Percentiles rank a stretch among this genome's conserved stretches.
Evolutionary conservation across 2,329 filamentous ascomycete species (phyloP).

Genomic region (Pyrenophora graminea): DNA sequence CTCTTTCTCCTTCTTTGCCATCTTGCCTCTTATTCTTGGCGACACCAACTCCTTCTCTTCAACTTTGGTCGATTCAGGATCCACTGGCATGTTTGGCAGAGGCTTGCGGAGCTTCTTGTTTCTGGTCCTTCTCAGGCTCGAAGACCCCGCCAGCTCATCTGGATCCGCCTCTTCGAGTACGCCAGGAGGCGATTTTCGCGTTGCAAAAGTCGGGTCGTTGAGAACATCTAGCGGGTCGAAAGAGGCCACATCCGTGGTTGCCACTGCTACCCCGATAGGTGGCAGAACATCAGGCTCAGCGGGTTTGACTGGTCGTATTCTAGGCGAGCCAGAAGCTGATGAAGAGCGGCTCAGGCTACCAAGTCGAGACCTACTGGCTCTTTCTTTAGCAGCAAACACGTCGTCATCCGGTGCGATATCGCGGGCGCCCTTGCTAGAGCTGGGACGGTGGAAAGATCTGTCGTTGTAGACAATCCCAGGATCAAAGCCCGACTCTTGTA

Average conservation of each 20-base stretch:
- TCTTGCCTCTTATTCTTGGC: slow-evolving; percentile 34
- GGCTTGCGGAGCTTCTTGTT: slow-evolving; percentile 47
- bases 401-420: slow-evolving; percentile 43
- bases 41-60: slow-evolving; percentile 8
- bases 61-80: not conserved
- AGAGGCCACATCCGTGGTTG: slow-evolving; percentile 39
- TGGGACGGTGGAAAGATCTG: slow-evolving; percentile 41
- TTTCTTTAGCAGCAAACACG: slow-evolving; percentile 33
- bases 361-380: slow-evolving; percentile 39
- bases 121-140: slow-evolving; percentile 53
- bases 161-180: slow-evolving; percentile 44
- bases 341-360: slow-evolving; percentile 36
- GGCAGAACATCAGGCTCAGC: slow-evolving; percentile 33
- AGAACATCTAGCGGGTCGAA: slow-evolving; percentile 45
- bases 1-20: slow-evolving; percentile 38
- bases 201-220: slow-evolving; percentile 45
- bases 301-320: slow-evolving; percentile 21
- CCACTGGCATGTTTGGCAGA: slow-evolving; percentile 12
- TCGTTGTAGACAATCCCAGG: slow-evolving; percentile 52
- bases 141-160: slow-evolving; percentile 42
- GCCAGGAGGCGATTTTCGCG: slow-evolving; percentile 38
- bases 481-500: slow-evolving; percentile 54
- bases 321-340: slow-evolving; percentile 35
- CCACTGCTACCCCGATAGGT: slow-evolving; percentile 41
- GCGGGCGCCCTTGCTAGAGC: slow-evolving; percentile 29